Percentiles rank a stretch among this genome's conserved stretches.
phyloP scores from a whole-genome alignment of 1,284 basidiomycete genomes.

The Tylopilus orsonianus region DNA sequence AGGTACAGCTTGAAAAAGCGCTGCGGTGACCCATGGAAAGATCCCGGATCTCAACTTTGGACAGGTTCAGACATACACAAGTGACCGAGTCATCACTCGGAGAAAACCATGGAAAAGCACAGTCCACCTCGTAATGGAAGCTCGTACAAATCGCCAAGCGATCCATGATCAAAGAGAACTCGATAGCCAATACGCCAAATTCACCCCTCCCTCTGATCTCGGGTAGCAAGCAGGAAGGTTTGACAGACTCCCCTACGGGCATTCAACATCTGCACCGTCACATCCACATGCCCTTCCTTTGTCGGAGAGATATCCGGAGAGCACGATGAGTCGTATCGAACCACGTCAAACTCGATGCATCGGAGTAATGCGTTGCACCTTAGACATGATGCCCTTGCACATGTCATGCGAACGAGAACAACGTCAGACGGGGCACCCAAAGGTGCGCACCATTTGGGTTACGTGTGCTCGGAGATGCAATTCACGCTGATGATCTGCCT shows the following conservation, averaged over 20 bases:
- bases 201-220: too few species aligned
- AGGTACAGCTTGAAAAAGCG: too few species aligned
- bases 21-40: too few species aligned
- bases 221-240: slow-evolving; percentile 4
- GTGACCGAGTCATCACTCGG: too few species aligned
- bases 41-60: too few species aligned
- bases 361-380: slow-evolving; percentile 2
- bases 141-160: too few species aligned
- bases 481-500: slow-evolving; percentile 6
- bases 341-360: not conserved
- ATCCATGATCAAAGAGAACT: too few species aligned
- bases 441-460: not conserved
- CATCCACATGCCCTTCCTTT: not conserved
- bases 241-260: slow-evolving; percentile 1
- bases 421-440: not conserved
- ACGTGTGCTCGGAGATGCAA: not conserved
- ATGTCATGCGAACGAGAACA: not conserved
- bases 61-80: too few species aligned
- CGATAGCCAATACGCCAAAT: too few species aligned
- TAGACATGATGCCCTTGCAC: slow-evolving; percentile 5
- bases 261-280: slow-evolving; percentile 1
- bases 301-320: slow-evolving; percentile 3
- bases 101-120: too few species aligned
- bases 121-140: too few species aligned
- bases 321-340: not conserved